Percentiles rank a stretch among this genome's conserved stretches.
These are phyloP conservation scores for Austroboletus festivus DNA, from an alignment of 768 basidiomycete species.

Conservation along the genomic window DNA sequence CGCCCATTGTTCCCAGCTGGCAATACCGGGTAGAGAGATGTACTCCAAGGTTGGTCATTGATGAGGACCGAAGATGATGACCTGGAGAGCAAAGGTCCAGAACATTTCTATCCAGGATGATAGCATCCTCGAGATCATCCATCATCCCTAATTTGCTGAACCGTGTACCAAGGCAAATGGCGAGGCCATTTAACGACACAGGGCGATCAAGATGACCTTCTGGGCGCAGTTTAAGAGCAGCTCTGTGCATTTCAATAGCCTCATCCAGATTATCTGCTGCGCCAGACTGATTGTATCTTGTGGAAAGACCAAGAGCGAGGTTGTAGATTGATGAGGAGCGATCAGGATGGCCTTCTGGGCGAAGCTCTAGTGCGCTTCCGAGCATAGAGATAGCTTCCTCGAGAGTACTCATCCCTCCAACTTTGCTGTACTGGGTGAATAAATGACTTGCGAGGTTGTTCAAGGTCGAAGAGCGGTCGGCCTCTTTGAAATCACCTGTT, in stretches of 20 bases:
- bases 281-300: background rate
- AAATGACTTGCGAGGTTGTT: constrained; percentile 18
- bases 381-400: background rate
- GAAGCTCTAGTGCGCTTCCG: background rate
- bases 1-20: background rate
- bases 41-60: background rate
- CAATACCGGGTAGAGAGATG: background rate
- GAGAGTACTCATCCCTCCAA: background rate
- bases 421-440: background rate
- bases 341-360: background rate
- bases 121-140: background rate
- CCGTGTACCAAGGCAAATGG: constrained; percentile 5
- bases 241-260: constrained; percentile 9
- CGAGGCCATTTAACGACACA: constrained; percentile 14
- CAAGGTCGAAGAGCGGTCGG: constrained; percentile 6
- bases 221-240: constrained; percentile 8
- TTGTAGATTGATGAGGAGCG: background rate
- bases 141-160: background rate
- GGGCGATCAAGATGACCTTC: constrained; percentile 11
- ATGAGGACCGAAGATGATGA: constrained; percentile 1
- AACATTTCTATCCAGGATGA: background rate
- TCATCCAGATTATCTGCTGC: constrained; percentile 16
- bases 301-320: background rate
- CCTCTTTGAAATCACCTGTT: constrained; percentile 17
- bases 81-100: background rate